Percentiles rank a stretch among this genome's conserved stretches.
These are phyloP conservation scores for Lactarius quietus DNA, from an alignment of 768 basidiomycete species.

Conservation along the genomic window DNA sequence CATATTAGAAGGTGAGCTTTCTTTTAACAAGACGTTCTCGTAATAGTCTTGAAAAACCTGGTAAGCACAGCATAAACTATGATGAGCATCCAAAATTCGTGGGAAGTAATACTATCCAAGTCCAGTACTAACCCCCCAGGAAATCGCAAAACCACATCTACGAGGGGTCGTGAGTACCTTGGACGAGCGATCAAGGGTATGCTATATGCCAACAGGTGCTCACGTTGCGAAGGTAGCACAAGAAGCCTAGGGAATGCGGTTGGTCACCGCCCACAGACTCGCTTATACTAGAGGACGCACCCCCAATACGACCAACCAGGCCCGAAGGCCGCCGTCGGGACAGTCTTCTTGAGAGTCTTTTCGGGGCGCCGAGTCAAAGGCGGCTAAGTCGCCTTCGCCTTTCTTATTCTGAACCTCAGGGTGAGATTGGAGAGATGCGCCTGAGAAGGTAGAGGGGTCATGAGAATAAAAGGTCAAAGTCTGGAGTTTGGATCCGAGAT, in stretches of 20 bases:
- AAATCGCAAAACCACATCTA: conserved; percentile 67
- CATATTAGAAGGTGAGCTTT: conserved; percentile 61
- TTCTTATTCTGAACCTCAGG: neutral
- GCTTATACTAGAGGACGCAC: conserved; percentile 30
- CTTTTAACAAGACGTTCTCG: conserved; percentile 46
- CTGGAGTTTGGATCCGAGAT: neutral
- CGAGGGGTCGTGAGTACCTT: neutral
- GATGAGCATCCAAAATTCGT: neutral
- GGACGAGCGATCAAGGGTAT: conserved; percentile 1
- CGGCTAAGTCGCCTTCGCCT: neutral
- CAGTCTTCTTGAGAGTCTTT: conserved; percentile 25
- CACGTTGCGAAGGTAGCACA: conserved; percentile 45
- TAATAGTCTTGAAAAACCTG: conserved; percentile 77
- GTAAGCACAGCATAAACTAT: neutral
- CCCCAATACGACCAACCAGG: conserved; percentile 43
- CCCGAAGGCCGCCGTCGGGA: conserved; percentile 44
- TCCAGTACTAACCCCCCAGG: conserved; percentile 68
- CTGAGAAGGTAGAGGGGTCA: neutral
- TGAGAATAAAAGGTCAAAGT: neutral
- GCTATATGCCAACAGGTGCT: conserved; percentile 19
- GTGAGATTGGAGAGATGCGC: neutral
- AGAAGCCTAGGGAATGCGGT: conserved; percentile 14
- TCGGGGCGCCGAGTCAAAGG: no score
- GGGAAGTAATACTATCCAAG: neutral
- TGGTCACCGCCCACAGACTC: neutral